Conservation (phyloP, 2,329 filamentous ascomycete species). For the Sclerotinia glacialis region DNA sequence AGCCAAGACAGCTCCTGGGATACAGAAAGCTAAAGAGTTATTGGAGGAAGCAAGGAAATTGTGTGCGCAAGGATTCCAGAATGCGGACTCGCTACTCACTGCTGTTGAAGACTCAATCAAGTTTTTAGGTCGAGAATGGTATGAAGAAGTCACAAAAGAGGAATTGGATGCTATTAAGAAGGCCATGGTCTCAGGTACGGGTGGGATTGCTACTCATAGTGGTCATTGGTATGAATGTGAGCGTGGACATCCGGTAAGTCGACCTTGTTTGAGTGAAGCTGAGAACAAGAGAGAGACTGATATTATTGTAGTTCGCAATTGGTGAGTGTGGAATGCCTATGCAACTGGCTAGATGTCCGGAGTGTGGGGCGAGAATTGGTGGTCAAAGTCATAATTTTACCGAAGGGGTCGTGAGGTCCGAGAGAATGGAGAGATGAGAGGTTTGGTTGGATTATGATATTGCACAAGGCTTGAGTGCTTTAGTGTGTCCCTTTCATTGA, state of each 20-base stretch:
- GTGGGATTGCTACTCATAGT: conserved; percentile 44
- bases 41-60: conserved; percentile 38
- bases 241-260: conserved; percentile 47
- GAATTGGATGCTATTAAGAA: conserved; percentile 46
- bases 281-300: not conserved
- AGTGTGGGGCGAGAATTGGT: conserved; percentile 58
- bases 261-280: not conserved
- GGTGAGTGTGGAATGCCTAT: conserved; percentile 66
- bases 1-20: not conserved
- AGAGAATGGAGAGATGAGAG: conserved; percentile 45
- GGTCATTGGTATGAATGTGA: conserved; percentile 61
- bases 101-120: conserved; percentile 36
- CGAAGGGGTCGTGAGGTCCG: conserved; percentile 51
- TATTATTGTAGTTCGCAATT: conserved; percentile 50
- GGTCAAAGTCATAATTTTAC: conserved; percentile 50
- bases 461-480: not conserved
- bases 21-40: conserved; percentile 26
- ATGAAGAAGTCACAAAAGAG: conserved; percentile 44
- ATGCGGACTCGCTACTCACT: conserved; percentile 31
- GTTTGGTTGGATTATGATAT: not conserved
- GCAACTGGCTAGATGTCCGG: conserved; percentile 57
- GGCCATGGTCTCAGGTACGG: conserved; percentile 47
- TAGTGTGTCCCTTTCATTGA: not conserved
- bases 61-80: conserved; percentile 40
- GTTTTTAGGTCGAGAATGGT: conserved; percentile 41